Conservation (phyloP, 2,329 filamentous ascomycete genomes). For the Emmonsiellopsis sp. region DNA sequence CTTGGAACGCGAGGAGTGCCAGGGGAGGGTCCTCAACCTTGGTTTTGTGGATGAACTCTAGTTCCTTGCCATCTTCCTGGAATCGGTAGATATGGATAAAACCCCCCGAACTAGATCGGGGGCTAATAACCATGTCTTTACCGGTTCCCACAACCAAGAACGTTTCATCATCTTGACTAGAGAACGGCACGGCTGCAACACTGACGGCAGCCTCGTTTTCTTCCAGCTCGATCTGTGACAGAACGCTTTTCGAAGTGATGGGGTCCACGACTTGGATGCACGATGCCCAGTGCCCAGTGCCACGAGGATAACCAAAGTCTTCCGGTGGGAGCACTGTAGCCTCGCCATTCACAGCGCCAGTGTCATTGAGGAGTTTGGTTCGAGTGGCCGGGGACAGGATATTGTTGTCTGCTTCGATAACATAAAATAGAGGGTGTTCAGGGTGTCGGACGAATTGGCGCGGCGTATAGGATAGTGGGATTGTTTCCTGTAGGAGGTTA, state of each 20-base stretch:
- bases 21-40: slow-evolving; percentile 81
- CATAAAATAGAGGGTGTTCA: slow-evolving; percentile 81
- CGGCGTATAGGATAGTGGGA: slow-evolving; percentile 82
- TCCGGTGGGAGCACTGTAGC: slow-evolving; percentile 60
- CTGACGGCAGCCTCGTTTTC: slow-evolving; percentile 90
- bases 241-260: slow-evolving; percentile 58
- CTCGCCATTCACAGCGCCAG: slow-evolving; percentile 61
- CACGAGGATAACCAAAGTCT: slow-evolving; percentile 83
- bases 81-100: slow-evolving; percentile 92
- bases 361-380: slow-evolving; percentile 63
- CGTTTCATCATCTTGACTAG: slow-evolving; percentile 76
- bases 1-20: slow-evolving; percentile 88
- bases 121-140: slow-evolving; percentile 75
- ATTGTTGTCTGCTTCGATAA: slow-evolving; percentile 88
- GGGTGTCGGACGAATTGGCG: slow-evolving; percentile 81
- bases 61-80: slow-evolving; percentile 70
- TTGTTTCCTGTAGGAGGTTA: slow-evolving; percentile 76
- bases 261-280: slow-evolving; percentile 91
- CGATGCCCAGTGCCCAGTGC: slow-evolving; percentile 82
- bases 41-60: slow-evolving; percentile 96
- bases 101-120: slow-evolving; percentile 64
- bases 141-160: slow-evolving; percentile 93
- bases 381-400: slow-evolving; percentile 72
- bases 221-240: slow-evolving; percentile 70
- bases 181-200: slow-evolving; percentile 72